Evolutionary conservation across 192 early-diverging fungal species (phyloP).

Genomic region (Phlyctochytrium bullatum): DNA sequence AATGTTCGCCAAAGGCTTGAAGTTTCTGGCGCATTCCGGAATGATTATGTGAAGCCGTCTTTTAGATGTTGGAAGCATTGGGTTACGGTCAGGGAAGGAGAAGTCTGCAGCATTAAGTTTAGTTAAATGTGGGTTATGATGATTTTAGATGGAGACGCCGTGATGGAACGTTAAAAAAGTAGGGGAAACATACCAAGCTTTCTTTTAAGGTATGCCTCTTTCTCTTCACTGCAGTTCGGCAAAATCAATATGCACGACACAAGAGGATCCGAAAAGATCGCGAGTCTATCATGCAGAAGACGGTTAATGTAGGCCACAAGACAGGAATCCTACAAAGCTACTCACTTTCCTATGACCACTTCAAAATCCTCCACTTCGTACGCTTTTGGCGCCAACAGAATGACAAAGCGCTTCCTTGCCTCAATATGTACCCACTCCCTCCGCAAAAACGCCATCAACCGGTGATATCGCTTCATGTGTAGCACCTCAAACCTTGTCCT

Average conservation of each 20-base stretch:
- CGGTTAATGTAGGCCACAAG: too few relatives aligned
- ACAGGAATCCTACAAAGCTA: too few relatives aligned
- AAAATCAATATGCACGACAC: constrained; percentile 16
- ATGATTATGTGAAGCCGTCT: constrained; percentile 1
- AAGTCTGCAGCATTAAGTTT: too few relatives aligned
- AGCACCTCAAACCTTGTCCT: constrained; percentile 10
- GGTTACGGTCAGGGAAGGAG: constrained; percentile 20
- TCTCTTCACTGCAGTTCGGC: constrained; percentile 11
- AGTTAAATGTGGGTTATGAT: too few relatives aligned
- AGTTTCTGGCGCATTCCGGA: neutral
- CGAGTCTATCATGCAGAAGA: too few relatives aligned
- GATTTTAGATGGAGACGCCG: neutral
- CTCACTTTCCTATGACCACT: constrained; percentile 12
- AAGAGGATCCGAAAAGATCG: constrained; percentile 7
- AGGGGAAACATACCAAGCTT: constrained; percentile 16
- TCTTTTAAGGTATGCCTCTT: constrained; percentile 11
- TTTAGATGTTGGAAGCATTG: neutral
- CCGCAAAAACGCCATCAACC: constrained; percentile 2
- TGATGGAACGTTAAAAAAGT: neutral
- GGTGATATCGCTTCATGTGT: constrained; percentile 23
- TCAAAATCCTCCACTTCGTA: constrained; percentile 15
- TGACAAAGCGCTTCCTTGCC: constrained; percentile 7
- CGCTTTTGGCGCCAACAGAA: constrained; percentile 14
- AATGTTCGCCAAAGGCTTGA: neutral
- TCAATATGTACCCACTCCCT: constrained; percentile 15